Percentiles rank a stretch among this genome's conserved stretches.
phyloP scores from a whole-genome alignment of 306 rosid genomes.

The Medicago ruthenica region DNA sequence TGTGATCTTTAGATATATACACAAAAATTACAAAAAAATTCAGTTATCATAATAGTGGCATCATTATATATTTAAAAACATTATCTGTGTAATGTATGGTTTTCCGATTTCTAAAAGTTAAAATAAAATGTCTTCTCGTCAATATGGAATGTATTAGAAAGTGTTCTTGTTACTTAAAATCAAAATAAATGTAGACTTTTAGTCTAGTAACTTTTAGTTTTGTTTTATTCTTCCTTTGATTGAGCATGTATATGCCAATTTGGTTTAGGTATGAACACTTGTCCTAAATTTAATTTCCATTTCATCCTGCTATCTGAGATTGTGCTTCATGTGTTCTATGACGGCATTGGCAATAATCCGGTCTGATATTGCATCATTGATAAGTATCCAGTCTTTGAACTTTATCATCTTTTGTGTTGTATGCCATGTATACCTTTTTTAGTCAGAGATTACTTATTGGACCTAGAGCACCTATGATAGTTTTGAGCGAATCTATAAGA shows the following conservation, averaged over 20 bases:
- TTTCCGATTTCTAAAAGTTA: conserved; percentile 7
- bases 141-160: too few relatives aligned
- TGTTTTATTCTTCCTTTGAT: conserved; percentile 14
- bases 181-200: conserved; percentile 1
- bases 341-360: too few relatives aligned
- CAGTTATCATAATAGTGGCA: conserved; percentile 13
- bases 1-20: too few relatives aligned
- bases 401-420: background rate
- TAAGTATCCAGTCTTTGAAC: background rate
- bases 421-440: conserved; percentile 4
- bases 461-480: too few relatives aligned
- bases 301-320: background rate
- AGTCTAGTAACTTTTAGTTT: background rate
- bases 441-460: too few relatives aligned
- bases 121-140: conserved; percentile 3
- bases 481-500: too few relatives aligned
- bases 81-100: conserved; percentile 18
- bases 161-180: too few relatives aligned
- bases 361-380: background rate
- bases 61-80: conserved; percentile 7
- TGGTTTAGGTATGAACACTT: background rate
- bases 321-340: too few relatives aligned
- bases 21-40: too few relatives aligned
- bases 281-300: background rate
- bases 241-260: conserved; percentile 3